phyloP scores from a whole-genome alignment of 208 protist genomes.

The Leishmania tarentolae region DNA sequence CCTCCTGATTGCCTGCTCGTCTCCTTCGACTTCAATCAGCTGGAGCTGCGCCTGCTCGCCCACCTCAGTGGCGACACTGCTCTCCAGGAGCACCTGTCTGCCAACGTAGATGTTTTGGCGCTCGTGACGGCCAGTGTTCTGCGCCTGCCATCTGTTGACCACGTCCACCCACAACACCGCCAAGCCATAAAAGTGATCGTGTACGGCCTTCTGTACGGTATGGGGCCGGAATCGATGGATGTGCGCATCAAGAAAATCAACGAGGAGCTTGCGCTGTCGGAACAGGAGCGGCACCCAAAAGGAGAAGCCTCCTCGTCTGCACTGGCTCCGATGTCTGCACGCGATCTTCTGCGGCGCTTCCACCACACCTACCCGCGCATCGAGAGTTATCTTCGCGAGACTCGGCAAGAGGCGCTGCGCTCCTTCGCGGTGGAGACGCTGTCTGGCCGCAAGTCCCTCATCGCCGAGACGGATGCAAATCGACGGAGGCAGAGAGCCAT shows the following conservation, averaged over 20 bases:
- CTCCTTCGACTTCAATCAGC: constrained; percentile 87
- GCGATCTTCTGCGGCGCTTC: constrained; percentile 56
- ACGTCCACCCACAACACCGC: constrained; percentile 50
- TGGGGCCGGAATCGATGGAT: constrained; percentile 74
- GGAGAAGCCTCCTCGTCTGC: not conserved
- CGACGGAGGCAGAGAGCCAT: constrained; percentile 68
- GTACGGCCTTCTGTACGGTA: constrained; percentile 91
- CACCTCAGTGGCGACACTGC: constrained; percentile 67
- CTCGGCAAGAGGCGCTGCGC: constrained; percentile 44
- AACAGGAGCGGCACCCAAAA: not conserved
- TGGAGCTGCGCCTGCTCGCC: constrained; percentile 83
- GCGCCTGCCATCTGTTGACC: constrained; percentile 12
- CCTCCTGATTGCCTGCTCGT: constrained; percentile 67
- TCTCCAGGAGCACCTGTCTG: constrained; percentile 53
- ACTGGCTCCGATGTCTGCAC: constrained; percentile 18
- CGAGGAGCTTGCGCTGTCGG: not conserved
- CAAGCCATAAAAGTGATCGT: constrained; percentile 82
- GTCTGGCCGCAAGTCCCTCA: constrained; percentile 49
- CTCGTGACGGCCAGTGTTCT: constrained; percentile 57
- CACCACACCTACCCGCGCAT: constrained; percentile 65
- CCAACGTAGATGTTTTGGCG: constrained; percentile 48
- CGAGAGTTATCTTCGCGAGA: constrained; percentile 54
- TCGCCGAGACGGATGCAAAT: constrained; percentile 41
- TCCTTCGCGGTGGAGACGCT: constrained; percentile 44
- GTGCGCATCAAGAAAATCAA: constrained; percentile 29